These are phyloP conservation scores for Udeniomyces megalosporus DNA, from an alignment of 768 basidiomycete genomes.

Conservation along the genomic window DNA sequence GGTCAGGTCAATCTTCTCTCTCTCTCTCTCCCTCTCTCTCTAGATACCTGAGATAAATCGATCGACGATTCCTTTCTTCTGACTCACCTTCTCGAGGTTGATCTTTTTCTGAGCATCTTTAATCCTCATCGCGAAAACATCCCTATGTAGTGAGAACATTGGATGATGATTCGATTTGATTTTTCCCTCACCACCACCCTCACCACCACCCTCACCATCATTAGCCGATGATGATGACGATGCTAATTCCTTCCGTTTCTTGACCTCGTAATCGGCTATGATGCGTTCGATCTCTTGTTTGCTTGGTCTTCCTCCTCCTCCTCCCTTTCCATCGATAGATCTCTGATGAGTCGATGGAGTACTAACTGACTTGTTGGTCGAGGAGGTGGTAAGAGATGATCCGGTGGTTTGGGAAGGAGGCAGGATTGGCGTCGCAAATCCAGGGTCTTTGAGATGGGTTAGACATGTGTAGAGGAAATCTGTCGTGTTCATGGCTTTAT, in stretches of 20 bases:
- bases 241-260: neutral
- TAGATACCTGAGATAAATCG: neutral
- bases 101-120: constrained; percentile 3
- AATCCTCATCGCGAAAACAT: constrained; percentile 3
- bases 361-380: too few relatives aligned
- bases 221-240: neutral
- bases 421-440: constrained; percentile 1
- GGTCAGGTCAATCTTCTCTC: too few relatives aligned
- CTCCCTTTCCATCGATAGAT: neutral
- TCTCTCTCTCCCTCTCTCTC: neutral
- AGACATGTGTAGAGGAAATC: constrained; percentile 14
- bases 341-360: neutral
- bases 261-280: constrained; percentile 13
- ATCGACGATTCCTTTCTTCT: neutral
- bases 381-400: too few relatives aligned
- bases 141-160: constrained; percentile 1
- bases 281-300: constrained; percentile 14
- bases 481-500: constrained; percentile 2
- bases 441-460: constrained; percentile 4
- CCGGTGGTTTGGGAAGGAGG: too few relatives aligned
- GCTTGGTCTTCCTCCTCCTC: neutral
- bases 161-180: neutral
- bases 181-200: neutral
- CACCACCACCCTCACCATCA: neutral
- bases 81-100: constrained; percentile 4